Evolutionary conservation across 768 basidiomycete genomes (phyloP), one percentile per base, ranked within the genome.

Genomic region (Termitomyces sp.): DNA sequence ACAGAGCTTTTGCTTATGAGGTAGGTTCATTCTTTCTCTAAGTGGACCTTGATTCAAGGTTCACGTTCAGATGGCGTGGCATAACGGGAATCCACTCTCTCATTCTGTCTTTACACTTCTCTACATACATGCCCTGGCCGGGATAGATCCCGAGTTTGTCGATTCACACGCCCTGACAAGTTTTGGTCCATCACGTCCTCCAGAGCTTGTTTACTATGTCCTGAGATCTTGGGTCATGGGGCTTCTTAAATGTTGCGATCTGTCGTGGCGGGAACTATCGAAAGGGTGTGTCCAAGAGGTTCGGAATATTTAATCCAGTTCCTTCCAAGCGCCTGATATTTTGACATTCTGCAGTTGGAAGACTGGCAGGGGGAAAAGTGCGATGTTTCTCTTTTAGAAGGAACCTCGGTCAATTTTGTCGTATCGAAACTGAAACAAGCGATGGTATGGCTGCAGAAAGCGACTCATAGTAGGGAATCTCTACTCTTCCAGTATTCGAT

Each of bases 291-390:
- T 93, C 31, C 76, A 85, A 56, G 94, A 98, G 73, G 93, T 93
- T 64, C 64, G 87, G 78, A 56, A 50, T 58, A 51, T 67, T 65
- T 57, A 59, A 60, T 31, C 62, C 26, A 18, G 47, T 49, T 51
- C 47, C 12, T 37, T 6, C 10, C 28, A 28, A 26, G 13, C n/a
- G 12, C n/a, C n/a, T 29, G 50, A 26, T 28, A 18, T 47, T 47
- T 26, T 60, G 33, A 26, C 16, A n/a, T 57, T 52, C 24, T 62
- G 22, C 45, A 93, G 92, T 77, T 82, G 59, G 92, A 94, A 76
- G 92, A 94, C 64, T 92, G 90, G 86, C 90, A 92, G 69, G 81
- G 88, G 57, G 94, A 97, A 61, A 94, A 94, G 72, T 88, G 86
- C 64, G 92, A 92, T 20, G 78, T 95, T 0, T 82, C 85, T 0